Evolutionary conservation across 345 rosid species (phyloP), one percentile per base, ranked within the genome.

Genomic region (Aegle marmelos): DNA sequence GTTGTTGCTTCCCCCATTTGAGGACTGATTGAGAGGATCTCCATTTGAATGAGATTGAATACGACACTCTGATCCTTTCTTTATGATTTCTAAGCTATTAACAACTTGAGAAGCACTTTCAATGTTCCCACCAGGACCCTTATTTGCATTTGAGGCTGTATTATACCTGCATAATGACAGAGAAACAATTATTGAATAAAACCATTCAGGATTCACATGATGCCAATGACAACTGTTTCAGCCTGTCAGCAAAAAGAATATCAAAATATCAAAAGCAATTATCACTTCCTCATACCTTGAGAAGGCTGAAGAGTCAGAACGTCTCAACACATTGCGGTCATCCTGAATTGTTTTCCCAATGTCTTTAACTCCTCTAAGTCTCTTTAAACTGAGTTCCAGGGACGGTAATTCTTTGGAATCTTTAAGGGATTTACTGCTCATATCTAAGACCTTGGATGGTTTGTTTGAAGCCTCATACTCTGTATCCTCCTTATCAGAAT

Each of bases 301-400:
- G 85, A 88, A 88, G 66, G 91, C 89, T 68, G 91, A 88, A 27
- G 81, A 86, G 62, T 83, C 81, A 1, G 88, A 88, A 39, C 83
- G 91, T 76, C 89, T 88, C 68, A 88, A 77, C 71, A 88, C 87
- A 85, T 88, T 88, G n/a, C 89, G 86, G 48, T 83, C 87, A 56
- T 86, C 88, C 67, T 66, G 83, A 65, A 64, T 62, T 22, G 54
- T 48, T 9, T 67, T 63, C 16, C 71, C 85, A 36, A 61, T 22
- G 37, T 83, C 86, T 75, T 84, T 78, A 24, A 37, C 79, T 76
- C 82, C 88, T 82, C 88, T 80, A 36, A 63, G 58, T 80, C 89
- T 85, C 75, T 86, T 88, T 39, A 81, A 75, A 25, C 83, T 71
- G 48, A 77, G 68, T 21, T 85, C 86, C 76, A 78, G 65, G 59